These are phyloP conservation scores for Mortierella sp. DNA, from an alignment of 371 early-diverging fungal species.

Conservation along the genomic window DNA sequence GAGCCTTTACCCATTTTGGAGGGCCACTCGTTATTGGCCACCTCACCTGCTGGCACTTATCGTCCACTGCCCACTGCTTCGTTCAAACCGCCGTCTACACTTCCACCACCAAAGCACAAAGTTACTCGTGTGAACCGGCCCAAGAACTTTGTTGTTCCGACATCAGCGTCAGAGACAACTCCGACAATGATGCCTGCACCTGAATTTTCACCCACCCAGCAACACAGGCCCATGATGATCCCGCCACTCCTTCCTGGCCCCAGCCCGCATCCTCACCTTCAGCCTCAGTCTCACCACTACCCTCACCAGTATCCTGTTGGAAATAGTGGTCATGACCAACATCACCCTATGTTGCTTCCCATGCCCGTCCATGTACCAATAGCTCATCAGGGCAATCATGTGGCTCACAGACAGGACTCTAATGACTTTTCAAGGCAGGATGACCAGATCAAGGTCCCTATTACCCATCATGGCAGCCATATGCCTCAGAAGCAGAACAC, in stretches of 20 bases:
- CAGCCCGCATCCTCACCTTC: constrained; percentile 1
- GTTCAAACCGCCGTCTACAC: constrained; percentile 7
- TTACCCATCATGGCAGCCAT: neutral
- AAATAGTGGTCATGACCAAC: neutral
- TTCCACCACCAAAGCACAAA: constrained; percentile 46
- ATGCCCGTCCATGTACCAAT: constrained; percentile 1
- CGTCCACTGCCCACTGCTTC: constrained; percentile 23
- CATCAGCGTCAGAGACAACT: neutral
- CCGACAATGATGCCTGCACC: constrained; percentile 4
- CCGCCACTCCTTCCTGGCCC: constrained; percentile 3
- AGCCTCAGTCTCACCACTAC: constrained; percentile 1
- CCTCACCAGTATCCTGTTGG: neutral
- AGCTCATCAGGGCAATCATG: neutral
- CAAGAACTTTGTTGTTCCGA: constrained; percentile 36
- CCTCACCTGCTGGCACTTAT: constrained; percentile 5
- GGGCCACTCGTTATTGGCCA: neutral
- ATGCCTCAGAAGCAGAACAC: neutral
- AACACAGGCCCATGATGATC: constrained; percentile 3
- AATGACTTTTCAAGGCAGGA: neutral
- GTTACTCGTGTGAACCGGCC: constrained; percentile 43
- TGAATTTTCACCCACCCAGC: neutral
- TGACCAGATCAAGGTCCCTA: constrained; percentile 16
- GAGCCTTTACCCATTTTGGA: neutral
- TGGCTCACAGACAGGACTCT: neutral
- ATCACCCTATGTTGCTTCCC: neutral